Base-by-base conservation (phyloP, 169 alveolate genomes). In the Plasmodium fragile region DNA sequence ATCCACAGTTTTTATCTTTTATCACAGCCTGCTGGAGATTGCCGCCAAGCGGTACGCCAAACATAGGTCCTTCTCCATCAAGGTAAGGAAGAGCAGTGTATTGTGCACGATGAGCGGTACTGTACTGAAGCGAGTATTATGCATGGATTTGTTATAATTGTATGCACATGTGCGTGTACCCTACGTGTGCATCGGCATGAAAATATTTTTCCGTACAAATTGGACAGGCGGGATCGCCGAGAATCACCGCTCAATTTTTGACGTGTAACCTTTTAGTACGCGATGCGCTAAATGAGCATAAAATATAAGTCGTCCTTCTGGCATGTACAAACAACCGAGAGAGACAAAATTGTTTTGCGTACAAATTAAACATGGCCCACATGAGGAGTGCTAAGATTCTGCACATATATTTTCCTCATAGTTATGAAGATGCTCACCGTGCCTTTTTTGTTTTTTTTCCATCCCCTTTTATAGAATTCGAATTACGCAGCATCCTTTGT, bases 31-130 rank as follows among this genome's bases (percentile, higher is more conserved):
- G 1, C 25, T 84, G 34, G 93, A 84, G 13, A 36, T 84, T 73
- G 85, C 93, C 1, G 93, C 93, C 36, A 84, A 77, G 49, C 43
- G 93, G 30, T 84, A 84, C 39, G 93, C 72, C 30, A 30, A 52
- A n/a, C 53, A 84, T 53, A 73, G 59, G 80, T 84, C 93, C 39
- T 73, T 84, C 69, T 73, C 18, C 65, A 10, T 34, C 53, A 49
- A 69, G 34, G 93, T 84, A 84, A n/a, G 36, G 39, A 11, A 83
- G 55, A 71, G 28, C 18, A 4, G 22, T 39, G n/a, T 28, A 6
- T 34, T 32, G n/a, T 41, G 36, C 28, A 10, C 11, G 34, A 80
- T 45, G 69, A 4, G 59, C 53, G 32, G 39, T 52, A 4, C 28
- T 18, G 6, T 30, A 28, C 36, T 10, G 65, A 80, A 25, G 70